Conservation (phyloP, 2,329 filamentous ascomycete genomes). For the Myriosclerotinia scirpicola region DNA sequence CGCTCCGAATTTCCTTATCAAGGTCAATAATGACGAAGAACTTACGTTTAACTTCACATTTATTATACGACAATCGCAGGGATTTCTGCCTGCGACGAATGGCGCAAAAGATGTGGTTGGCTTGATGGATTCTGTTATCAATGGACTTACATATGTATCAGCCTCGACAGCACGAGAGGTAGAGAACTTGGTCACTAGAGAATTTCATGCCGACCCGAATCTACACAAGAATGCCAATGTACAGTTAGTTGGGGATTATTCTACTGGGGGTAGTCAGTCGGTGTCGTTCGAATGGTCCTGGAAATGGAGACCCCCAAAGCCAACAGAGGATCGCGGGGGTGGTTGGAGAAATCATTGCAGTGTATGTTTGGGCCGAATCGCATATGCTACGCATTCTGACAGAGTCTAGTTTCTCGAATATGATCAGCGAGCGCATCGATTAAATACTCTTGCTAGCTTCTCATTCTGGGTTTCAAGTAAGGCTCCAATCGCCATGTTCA, state of each 20-base stretch:
- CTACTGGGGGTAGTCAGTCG: slow-evolving; percentile 77
- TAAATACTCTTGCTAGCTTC: slow-evolving; percentile 88
- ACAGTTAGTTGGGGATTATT: slow-evolving; percentile 88
- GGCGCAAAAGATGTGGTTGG: slow-evolving; percentile 51
- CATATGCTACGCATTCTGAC: slow-evolving; percentile 28
- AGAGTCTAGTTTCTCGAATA: slow-evolving; percentile 83
- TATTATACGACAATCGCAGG: slow-evolving; percentile 61
- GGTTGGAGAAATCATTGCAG: slow-evolving; percentile 97
- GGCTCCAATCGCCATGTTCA: slow-evolving; percentile 34
- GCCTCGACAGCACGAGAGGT: slow-evolving; percentile 83
- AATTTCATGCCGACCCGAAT: slow-evolving; percentile 96
- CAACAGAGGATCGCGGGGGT: slow-evolving; percentile 75
- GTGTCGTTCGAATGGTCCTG: slow-evolving; percentile 93
- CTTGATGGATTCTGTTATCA: slow-evolving; percentile 71
- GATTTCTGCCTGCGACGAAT: slow-evolving; percentile 45
- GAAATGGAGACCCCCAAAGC: slow-evolving; percentile 93
- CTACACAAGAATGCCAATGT: slow-evolving; percentile 97
- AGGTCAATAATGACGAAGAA: slow-evolving; percentile 87
- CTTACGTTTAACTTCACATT: slow-evolving; percentile 93
- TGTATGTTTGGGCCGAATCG: slow-evolving; percentile 48
- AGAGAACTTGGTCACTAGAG: slow-evolving; percentile 88
- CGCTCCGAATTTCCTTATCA: slow-evolving; percentile 75
- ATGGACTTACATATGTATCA: slow-evolving; percentile 88
- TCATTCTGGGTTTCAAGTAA: slow-evolving; percentile 91
- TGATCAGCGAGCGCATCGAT: slow-evolving; percentile 83